Evolutionary conservation across 805 yeast species (phyloP).

Genomic region (Nakazawaea wickerhamii): DNA sequence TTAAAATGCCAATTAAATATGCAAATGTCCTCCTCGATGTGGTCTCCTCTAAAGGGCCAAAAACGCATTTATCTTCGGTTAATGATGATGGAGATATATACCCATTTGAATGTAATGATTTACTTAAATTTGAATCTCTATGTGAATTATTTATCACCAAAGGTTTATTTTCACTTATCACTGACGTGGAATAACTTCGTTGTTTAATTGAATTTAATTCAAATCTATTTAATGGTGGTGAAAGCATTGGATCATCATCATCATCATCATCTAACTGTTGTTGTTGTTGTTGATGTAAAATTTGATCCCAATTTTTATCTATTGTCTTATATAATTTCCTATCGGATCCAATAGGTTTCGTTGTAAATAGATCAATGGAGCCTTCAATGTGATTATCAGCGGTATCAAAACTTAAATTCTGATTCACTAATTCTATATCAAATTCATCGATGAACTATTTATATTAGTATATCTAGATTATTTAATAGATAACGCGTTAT

Average conservation of each 20-base stretch:
- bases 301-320: slow-evolving; percentile 69
- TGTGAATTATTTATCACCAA: no score
- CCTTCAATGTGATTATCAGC: slow-evolving; percentile 75
- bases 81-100: slow-evolving; percentile 11
- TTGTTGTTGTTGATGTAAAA: slow-evolving; percentile 37
- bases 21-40: slow-evolving; percentile 88
- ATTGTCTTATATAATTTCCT: slow-evolving; percentile 82
- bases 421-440: slow-evolving; percentile 87
- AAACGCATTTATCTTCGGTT: slow-evolving; percentile 22
- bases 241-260: slow-evolving; percentile 6
- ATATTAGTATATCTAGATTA: no score
- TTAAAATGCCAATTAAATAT: slow-evolving; percentile 81
- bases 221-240: slow-evolving; percentile 11
- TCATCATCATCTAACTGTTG: slow-evolving; percentile 3
- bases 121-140: no score
- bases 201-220: slow-evolving; percentile 1
- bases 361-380: slow-evolving; percentile 89
- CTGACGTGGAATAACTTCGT: slow-evolving; percentile 11
- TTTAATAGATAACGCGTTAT: no score
- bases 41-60: slow-evolving; percentile 86
- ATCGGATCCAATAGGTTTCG: slow-evolving; percentile 89
- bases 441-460: slow-evolving; percentile 82
- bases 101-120: slow-evolving; percentile 8
- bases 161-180: slow-evolving; percentile 6
- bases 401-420: slow-evolving; percentile 74